Base-by-base conservation (phyloP, 2,329 filamentous ascomycete species). In the Arthrocladium fulminans region DNA sequence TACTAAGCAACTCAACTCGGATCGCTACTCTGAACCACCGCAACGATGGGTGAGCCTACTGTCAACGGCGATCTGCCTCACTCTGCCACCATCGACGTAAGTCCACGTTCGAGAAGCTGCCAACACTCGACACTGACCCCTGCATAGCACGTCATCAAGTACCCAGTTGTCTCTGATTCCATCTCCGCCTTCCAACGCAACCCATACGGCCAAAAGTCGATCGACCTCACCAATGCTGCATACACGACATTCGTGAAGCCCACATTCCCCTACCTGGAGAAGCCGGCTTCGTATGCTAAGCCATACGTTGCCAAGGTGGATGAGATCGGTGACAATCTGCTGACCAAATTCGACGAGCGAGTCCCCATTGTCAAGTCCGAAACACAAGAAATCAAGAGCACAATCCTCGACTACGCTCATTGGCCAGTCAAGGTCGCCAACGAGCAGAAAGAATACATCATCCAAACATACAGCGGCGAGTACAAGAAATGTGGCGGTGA, bases 281-380 rank as follows among this genome's bases (percentile, higher is more conserved):
- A 78, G 59, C 88, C 89, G 29, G 90, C 88, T 72, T 75, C 79
- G 62, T 92, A 86, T 65, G 77, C 94, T 54, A 81, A 82, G 45
- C 89, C 90, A 1, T 96, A 96, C 68, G 77, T 94, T 56, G 74
- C 80, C 65, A 87, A 83, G 66, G 89, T 82, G 61, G 92, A 97
- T 65, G 70, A 78, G 51, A 69, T 94, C 45, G 85, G 83, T 56
- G 81, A 88, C 67, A 74, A 79, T 64, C 79, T 83, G n/a, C 74
- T 90, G 55, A 72, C 67, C 59, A 79, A 76, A 61, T 72, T 90
- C 58, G 86, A 90, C 57, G 69, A 78, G 64, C 77, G 72, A 54
- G 83, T 88, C 65, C 86, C 86, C 45, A 73, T 77, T 51, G 75
- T 90, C 65, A 86, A 83, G 73, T 83, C 88, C 69, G 80, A 85